These are phyloP conservation scores for Geoglossum glabrum DNA, from an alignment of 495 filamentous ascomycete genomes.

Conservation along the genomic window DNA sequence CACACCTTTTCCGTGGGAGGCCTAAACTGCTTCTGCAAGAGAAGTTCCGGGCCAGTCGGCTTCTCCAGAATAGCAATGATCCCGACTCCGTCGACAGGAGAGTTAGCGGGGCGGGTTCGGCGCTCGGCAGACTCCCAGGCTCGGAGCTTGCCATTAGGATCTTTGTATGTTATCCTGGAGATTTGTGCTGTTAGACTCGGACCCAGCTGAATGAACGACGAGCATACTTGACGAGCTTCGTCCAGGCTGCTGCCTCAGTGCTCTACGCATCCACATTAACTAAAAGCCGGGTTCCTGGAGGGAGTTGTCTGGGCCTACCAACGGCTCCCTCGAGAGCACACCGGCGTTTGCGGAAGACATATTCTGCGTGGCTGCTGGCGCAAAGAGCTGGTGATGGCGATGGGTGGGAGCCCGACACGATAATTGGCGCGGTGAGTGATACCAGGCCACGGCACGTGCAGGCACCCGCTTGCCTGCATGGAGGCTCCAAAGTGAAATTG, in stretches of 20 bases:
- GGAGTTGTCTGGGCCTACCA: conserved; percentile 16
- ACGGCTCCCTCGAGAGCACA: conserved; percentile 27
- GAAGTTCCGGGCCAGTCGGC: conserved; percentile 45
- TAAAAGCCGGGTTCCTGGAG: neutral
- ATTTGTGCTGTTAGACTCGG: neutral
- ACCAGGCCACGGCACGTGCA: no score
- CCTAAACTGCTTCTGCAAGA: conserved; percentile 77
- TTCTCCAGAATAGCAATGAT: conserved; percentile 75
- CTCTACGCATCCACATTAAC: conserved; percentile 14
- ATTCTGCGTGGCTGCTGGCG: neutral
- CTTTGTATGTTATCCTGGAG: conserved; percentile 46
- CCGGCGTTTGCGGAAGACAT: conserved; percentile 19
- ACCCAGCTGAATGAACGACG: neutral
- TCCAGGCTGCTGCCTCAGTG: conserved; percentile 49
- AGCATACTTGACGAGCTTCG: conserved; percentile 32
- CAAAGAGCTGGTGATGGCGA: no score
- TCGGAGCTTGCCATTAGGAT: conserved; percentile 44
- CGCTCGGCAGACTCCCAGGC: conserved; percentile 74
- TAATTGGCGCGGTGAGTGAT: no score
- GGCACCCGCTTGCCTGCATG: no score
- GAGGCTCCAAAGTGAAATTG: no score
- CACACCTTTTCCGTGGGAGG: conserved; percentile 60
- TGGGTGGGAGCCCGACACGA: no score
- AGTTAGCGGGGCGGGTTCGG: conserved; percentile 43
- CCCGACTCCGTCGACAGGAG: conserved; percentile 71